Evolutionary conservation across 495 filamentous ascomycete genomes (phyloP).

Genomic region (Penicillium tannophilum): DNA sequence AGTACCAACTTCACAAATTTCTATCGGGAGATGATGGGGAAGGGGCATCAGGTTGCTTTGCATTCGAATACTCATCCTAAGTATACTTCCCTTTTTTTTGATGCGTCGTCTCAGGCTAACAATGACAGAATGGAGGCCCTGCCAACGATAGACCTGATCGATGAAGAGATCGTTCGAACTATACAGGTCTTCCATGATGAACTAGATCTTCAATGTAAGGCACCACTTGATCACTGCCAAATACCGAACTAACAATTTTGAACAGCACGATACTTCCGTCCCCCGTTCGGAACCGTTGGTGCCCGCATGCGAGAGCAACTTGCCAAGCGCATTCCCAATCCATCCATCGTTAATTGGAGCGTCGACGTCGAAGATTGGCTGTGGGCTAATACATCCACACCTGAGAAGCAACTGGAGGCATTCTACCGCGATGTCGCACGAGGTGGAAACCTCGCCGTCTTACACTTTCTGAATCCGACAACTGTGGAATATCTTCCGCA

Average conservation of each 20-base stretch:
- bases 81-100: constrained; percentile 22
- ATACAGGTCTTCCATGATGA: constrained; percentile 56
- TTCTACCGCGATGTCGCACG: constrained; percentile 66
- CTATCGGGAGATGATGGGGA: constrained; percentile 63
- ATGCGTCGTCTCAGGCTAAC: constrained; percentile 2
- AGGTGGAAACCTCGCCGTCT: constrained; percentile 73
- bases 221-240: neutral
- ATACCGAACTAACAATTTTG: neutral
- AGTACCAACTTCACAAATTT: constrained; percentile 62
- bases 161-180: constrained; percentile 69
- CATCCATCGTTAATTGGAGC: constrained; percentile 70
- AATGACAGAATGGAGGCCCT: constrained; percentile 63
- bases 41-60: constrained; percentile 74
- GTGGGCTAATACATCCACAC: constrained; percentile 65
- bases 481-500: constrained; percentile 69
- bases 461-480: constrained; percentile 72
- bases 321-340: constrained; percentile 49
- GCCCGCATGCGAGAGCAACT: constrained; percentile 69
- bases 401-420: constrained; percentile 73
- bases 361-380: constrained; percentile 82
- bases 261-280: constrained; percentile 66
- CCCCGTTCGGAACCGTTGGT: constrained; percentile 75
- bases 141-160: constrained; percentile 57
- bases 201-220: constrained; percentile 49
- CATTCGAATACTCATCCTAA: constrained; percentile 76